phyloP scores from a whole-genome alignment of 208 protist species.

The Acanthamoeba divionensis region DNA sequence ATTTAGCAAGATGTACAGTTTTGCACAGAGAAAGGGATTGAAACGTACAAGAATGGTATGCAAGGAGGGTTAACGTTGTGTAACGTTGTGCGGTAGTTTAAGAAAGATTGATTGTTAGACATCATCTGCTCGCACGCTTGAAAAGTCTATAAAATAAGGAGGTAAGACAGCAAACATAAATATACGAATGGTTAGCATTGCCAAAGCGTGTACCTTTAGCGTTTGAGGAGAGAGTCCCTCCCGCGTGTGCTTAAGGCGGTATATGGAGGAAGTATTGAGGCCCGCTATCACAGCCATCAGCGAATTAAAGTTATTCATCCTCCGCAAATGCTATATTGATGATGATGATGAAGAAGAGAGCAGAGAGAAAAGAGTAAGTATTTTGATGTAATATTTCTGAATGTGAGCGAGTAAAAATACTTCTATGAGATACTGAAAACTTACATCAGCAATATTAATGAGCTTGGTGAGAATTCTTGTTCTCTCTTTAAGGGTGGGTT shows the following conservation, averaged over 20 bases:
- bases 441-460: conserved; percentile 13
- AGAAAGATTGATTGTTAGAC: neutral
- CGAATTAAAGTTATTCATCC: conserved; percentile 66
- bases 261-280: conserved; percentile 29
- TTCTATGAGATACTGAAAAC: neutral
- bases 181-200: neutral
- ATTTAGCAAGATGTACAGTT: neutral
- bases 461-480: neutral
- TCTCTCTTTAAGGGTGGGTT: neutral
- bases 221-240: neutral
- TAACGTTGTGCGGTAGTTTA: neutral
- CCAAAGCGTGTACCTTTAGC: neutral
- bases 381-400: neutral
- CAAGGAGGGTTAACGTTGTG: conserved; percentile 10
- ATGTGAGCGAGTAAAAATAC: neutral
- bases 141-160: neutral
- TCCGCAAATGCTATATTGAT: neutral
- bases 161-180: neutral
- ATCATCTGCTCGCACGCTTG: conserved; percentile 26
- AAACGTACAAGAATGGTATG: conserved; percentile 56
- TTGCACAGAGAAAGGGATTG: neutral
- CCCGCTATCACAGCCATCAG: conserved; percentile 41
- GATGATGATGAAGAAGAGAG: neutral
- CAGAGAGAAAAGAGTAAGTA: neutral
- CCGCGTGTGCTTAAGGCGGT: conserved; percentile 43